A percentile compares a stretch with the other conserved stretches of the same genome.
phyloP scores from a whole-genome alignment of 1,284 basidiomycete species.

The Leccinum idahoense region DNA sequence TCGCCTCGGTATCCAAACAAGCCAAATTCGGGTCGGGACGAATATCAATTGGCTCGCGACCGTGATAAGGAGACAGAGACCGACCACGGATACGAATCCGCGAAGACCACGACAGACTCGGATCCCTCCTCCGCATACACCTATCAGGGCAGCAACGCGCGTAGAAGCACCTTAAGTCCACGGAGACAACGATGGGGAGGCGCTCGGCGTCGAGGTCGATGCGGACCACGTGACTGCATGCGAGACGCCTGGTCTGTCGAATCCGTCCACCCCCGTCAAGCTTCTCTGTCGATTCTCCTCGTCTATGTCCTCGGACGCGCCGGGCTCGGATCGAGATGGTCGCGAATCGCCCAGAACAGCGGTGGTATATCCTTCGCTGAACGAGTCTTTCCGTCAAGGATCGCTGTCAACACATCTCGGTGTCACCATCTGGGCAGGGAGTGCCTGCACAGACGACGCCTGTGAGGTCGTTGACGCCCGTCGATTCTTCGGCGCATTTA shows the following conservation, averaged over 20 bases:
- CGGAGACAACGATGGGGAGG: constrained; percentile 13
- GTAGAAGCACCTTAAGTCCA: constrained; percentile 8
- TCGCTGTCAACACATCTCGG: constrained; percentile 1
- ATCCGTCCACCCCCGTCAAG: constrained; percentile 18
- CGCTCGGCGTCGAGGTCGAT: constrained; percentile 13
- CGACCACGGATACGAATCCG: constrained; percentile 25
- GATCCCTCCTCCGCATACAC: constrained; percentile 26
- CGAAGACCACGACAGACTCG: constrained; percentile 29
- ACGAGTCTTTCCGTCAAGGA: constrained; percentile 21
- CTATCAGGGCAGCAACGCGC: constrained; percentile 14
- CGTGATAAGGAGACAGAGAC: constrained; percentile 22
- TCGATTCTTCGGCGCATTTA: no score
- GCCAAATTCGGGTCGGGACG: constrained; percentile 3
- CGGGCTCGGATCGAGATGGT: constrained; percentile 1
- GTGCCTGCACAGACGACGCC: constrained; percentile 13
- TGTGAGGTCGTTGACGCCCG: constrained; percentile 1
- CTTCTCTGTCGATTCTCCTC: constrained; percentile 8
- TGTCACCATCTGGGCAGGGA: not conserved
- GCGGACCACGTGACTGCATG: constrained; percentile 1
- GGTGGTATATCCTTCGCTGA: constrained; percentile 25
- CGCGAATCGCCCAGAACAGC: constrained; percentile 7
- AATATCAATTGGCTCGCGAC: constrained; percentile 9
- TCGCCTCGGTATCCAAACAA: constrained; percentile 1
- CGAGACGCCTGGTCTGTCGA: constrained; percentile 4
- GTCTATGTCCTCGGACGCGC: not conserved